Conservation (phyloP, 2,329 filamentous ascomycete species). For the Trichoderma aggressivum region DNA sequence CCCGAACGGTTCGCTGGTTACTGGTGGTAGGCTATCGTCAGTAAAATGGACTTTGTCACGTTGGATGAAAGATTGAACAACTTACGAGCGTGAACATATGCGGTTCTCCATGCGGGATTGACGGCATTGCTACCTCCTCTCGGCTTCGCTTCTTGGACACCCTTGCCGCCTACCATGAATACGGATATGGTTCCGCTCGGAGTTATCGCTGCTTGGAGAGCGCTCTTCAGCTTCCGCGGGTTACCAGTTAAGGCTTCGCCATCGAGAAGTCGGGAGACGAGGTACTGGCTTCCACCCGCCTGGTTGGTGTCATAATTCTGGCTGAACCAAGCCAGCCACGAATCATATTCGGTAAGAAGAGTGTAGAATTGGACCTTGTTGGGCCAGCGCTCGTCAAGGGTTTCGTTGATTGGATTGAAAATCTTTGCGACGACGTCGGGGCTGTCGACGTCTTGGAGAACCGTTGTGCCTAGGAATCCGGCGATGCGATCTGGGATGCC, state of each 20-base stretch:
- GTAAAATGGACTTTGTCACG: rapidly evolving
- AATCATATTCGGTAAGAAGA: conserved; percentile 26
- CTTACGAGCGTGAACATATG: conserved; percentile 42
- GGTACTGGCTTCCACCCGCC: conserved; percentile 35
- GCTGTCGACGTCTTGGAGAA: conserved; percentile 37
- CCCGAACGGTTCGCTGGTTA: conserved; percentile 27
- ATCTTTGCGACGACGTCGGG: conserved; percentile 27
- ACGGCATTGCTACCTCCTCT: conserved; percentile 46
- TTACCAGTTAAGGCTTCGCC: conserved; percentile 35
- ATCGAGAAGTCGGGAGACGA: conserved; percentile 46
- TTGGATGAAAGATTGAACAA: background rate
- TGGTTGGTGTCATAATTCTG: conserved; percentile 34
- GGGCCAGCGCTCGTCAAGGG: conserved; percentile 38
- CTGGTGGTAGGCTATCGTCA: conserved; percentile 20
- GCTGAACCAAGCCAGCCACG: conserved; percentile 38
- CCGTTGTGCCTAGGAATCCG: conserved; percentile 34
- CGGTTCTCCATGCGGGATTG: conserved; percentile 50
- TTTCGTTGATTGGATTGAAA: conserved; percentile 36
- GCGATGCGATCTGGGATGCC: conserved; percentile 32
- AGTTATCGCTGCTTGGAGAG: conserved; percentile 35
- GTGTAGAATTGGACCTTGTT: conserved; percentile 24
- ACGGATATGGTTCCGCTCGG: conserved; percentile 30
- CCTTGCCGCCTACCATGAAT: conserved; percentile 44
- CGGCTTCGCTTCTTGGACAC: conserved; percentile 41
- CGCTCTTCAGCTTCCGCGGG: conserved; percentile 33